Evolutionary conservation across 805 yeast species (phyloP), one percentile per base, ranked within the genome.

Genomic region (Tetrapisispora fleetii): DNA sequence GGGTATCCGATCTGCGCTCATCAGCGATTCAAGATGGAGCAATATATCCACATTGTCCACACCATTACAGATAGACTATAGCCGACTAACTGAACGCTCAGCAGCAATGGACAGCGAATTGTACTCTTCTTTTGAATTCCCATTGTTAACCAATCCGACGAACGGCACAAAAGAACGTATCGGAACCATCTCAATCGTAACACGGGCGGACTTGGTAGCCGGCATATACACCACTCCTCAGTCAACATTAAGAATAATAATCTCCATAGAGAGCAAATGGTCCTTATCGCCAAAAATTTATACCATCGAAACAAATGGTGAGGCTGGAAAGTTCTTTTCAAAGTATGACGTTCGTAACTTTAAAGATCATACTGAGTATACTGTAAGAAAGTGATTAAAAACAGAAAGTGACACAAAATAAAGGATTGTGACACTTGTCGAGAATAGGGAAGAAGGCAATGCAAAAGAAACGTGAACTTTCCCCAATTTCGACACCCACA

Each of bases 301-400:
- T 37, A 48, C 57, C 16, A 52, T 62, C 19, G 47, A 57, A 9
- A 52, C 55, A 13, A 38, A 35, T 3, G 65, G 61, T 24, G 54
- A 51, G 13, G 48, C 57, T 2, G 61, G 58, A 1, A 50, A 52
- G 4, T 50, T 48, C 24, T 48, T 48, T 30, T 41, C 53, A 3
- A 50, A 52, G 11, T 59, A 51, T 37, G 51, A 53, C n/a, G 48
- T 56, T 24, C 37, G 44, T 3, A 50, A 46, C 17, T 52, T 48
- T 2, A 21, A 41, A 13, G 59, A 53, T 1, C 57, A 56, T 42
- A 52, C 56, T n/a, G 66, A 62, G 45, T 63, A 52, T 40, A 57
- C 58, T 2, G 44, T 56, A 3, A 22, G 47, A 40, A 18, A 37
- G 38, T 21, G 22, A 36, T 6, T 24, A 13, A 18, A 4, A 7